Base-by-base conservation (phyloP, 805 yeast genomes). In the Zygoascus ofunaensis region DNA sequence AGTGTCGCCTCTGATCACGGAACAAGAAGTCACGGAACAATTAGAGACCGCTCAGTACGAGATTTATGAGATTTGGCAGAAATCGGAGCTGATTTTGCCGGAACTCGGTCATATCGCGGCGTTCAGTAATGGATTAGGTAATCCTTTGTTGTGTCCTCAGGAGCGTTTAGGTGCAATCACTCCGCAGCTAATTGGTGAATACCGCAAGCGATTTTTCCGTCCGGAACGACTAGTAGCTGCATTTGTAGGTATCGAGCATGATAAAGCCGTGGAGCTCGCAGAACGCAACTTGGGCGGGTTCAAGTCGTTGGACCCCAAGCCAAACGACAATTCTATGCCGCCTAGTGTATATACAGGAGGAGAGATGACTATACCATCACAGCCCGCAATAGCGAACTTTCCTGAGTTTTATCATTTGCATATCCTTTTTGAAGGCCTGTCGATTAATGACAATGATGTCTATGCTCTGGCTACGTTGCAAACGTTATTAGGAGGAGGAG, bases 401-500 rank as follows among this genome's bases (percentile, higher is more conserved):
- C 52, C 50, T n/a, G 45, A 85, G 51, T 77, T 89, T 50, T 82
- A 80, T 49, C 94, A 90, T 60, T 73, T 90, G 56, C 86, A 86
- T 60, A 72, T 92, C 32, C 95, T 83, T 1, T 92, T 84, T 60
- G 90, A 92, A 61, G 94, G 97, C 20, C 70, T 83, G 2, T 82
- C 95, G 1, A 80, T 87, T 26, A 74, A 77, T 42, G 80, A 83
- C 58, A 86, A 85, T 17, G 97, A 92, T 55, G 78, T 89, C 37
- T 92, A 92, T 57, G 94, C 95, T 1, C 68, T 87, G 34, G 96
- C 97, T 1, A 79, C 87, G 1, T 70, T 92, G 46, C 97, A 92
- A 61, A 86, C 89, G 48, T 69, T 90, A 19, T 68, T 92, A 12
- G 98, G 98, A 36, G 97, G 97, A 32, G 98, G 97, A 46, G 94